Evolutionary conservation across 2,329 filamentous ascomycete genomes (phyloP), one percentile per base, ranked within the genome.

Genomic region (Stenocarpella maydis): DNA sequence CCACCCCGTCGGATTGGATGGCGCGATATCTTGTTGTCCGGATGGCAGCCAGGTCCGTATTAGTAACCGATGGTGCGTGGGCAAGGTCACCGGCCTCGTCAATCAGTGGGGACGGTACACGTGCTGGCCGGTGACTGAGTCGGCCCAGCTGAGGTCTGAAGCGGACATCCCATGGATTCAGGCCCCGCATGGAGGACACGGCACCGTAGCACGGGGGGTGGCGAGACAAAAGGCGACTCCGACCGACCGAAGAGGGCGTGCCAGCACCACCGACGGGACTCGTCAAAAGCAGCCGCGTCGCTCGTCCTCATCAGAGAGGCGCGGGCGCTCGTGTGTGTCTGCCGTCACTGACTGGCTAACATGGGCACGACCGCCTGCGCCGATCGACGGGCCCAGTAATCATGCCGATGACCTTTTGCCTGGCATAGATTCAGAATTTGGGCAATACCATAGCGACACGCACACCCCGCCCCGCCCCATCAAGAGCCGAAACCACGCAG

Each of bases 61-160:
- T 49, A 47, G 58, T 37, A 37, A 19, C 28, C 19, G 43, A 37
- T 49, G 8, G 58, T 63, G 41, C 58, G 43, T 37, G 58, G 58
- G 43, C 26, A 31, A 67, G 43, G 52, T 49, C 65, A 58, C 55
- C 65, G 53, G 26, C 31, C 39, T 49, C 65, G 65, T 58, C 65
- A 58, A 67, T 67, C 65, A 67, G 65, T 55, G 52, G 65, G 43
- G 65, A 67, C 41, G 53, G 43, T 58, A 67, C 65, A 58, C 65
- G 65, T 67, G 52, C 65, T 54, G 41, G 34, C 45, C 43, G 54
- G n/a, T 67, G 65, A 67, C 39, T 58, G 65, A 67, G 52, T 58
- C 26, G 52, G 43, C 39, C 41, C 28, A 24, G 12, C 21, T 26
- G 39, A 55, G 45, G 52, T 41, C 17, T 47, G 39, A 53, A 45